Evolutionary conservation across 202 grass and related monocot species (phyloP), one percentile per base, ranked within the genome.

Genomic region (Zizania palustris): DNA sequence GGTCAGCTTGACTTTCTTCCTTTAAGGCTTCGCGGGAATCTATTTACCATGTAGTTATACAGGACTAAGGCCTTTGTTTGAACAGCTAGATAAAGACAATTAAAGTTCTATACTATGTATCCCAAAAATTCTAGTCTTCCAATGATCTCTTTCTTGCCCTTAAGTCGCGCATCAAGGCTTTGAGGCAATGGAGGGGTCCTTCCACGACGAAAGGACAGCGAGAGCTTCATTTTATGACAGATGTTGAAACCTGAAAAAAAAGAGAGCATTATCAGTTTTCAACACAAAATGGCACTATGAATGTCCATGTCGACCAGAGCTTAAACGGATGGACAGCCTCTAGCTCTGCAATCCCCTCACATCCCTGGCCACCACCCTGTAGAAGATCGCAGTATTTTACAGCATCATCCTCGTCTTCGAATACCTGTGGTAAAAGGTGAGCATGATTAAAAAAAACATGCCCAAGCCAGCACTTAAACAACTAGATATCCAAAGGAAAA

Each of bases 301-400:
- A 75, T 5, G 50, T 22, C 48, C 63, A 70, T 53, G 45, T 41
- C 48, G 35, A 35, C 50, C 12, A 65, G 49, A 44, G 72, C 87
- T 95, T 86, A 95, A n/a, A n/a, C 96, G 1, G 91, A 98, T 83
- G 96, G 96, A 95, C 3, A n/a, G 96, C 96, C 50, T 98, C 96
- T 36, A 98, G 59, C 78, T 98, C 91, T 72, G 91, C 96, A 84
- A 98, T 95, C 50, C 91, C 96, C 51, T 98, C 89, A 0, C 89
- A 98, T 13, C 96, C 91, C 78, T 97, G 91, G 77, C 94, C 88
- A 10, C 82, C 91, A 19, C 88, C 96, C 71, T 95, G 70, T 57
- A 98, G 86, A 65, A 98, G 37, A 67, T 98, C 91, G 62, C 91
- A 95, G 53, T 98, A 95, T 64, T 79, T 98, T 53, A 71, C 79